Percentiles rank a stretch among this genome's conserved stretches.
Conservation (phyloP, 2,329 filamentous ascomycete genomes). For the Paracorniculantispora psalliotae region DNA sequence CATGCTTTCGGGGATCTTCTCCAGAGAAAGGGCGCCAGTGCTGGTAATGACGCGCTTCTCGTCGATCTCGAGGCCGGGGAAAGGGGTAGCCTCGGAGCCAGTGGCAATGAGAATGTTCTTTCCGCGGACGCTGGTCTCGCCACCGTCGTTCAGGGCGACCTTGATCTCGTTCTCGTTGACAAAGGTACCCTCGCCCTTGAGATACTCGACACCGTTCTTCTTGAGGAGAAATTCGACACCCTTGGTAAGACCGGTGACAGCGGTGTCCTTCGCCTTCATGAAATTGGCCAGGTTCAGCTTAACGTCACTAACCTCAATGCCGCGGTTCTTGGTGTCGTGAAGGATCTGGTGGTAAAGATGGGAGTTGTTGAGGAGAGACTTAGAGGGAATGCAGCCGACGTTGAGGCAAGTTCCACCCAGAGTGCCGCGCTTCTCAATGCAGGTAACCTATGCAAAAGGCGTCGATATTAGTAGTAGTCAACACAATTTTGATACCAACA, state of each 20-base stretch:
- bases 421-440: slow-evolving; percentile 95
- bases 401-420: slow-evolving; percentile 97
- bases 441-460: slow-evolving; percentile 63
- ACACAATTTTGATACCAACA: neutral
- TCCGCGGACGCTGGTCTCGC: slow-evolving; percentile 77
- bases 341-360: slow-evolving; percentile 96
- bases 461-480: slow-evolving; percentile 10
- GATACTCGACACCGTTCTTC: slow-evolving; percentile 98
- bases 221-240: slow-evolving; percentile 97
- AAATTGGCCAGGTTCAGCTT: slow-evolving; percentile 91
- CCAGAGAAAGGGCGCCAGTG: slow-evolving; percentile 85
- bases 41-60: slow-evolving; percentile 97
- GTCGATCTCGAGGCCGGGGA: slow-evolving; percentile 92
- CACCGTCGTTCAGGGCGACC: slow-evolving; percentile 84
- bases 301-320: slow-evolving; percentile 95
- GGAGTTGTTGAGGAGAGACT: slow-evolving; percentile 99
- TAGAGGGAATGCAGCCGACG: slow-evolving; percentile 98
- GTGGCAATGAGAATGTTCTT: slow-evolving; percentile 99
- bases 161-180: slow-evolving; percentile 86
- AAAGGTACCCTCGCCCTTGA: slow-evolving; percentile 89
- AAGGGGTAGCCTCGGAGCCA: slow-evolving; percentile 90
- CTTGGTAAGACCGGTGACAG: slow-evolving; percentile 85
- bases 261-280: slow-evolving; percentile 98
- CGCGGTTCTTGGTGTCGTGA: slow-evolving; percentile 94
- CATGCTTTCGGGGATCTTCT: slow-evolving; percentile 93